phyloP scores from a whole-genome alignment of 768 basidiomycete species.

The Amanita brunnescens region DNA sequence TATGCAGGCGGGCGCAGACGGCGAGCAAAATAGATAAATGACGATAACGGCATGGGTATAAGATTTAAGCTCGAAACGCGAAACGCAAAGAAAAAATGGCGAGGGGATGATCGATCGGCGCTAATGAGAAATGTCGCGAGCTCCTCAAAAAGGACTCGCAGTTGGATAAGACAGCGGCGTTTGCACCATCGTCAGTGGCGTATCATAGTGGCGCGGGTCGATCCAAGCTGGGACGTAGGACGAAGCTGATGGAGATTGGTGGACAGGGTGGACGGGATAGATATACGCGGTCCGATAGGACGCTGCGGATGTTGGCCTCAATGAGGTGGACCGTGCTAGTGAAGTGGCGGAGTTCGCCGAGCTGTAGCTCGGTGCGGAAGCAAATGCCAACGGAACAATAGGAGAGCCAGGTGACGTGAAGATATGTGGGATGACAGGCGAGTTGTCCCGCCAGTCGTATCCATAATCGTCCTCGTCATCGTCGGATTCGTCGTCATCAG shows the following conservation, averaged over 20 bases:
- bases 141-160: not conserved
- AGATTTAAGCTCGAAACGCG: too few species aligned
- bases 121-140: too few species aligned
- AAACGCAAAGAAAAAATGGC: not conserved
- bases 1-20: too few species aligned
- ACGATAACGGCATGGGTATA: not conserved
- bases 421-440: constrained; percentile 15
- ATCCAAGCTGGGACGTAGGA: constrained; percentile 26
- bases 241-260: constrained; percentile 10
- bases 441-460: constrained; percentile 19
- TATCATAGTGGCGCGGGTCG: constrained; percentile 11
- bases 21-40: too few species aligned
- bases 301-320: not conserved
- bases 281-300: constrained; percentile 19
- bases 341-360: not conserved
- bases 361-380: not conserved
- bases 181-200: constrained; percentile 1
- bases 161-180: constrained; percentile 3
- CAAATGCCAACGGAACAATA: not conserved
- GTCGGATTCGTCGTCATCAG: constrained; percentile 16
- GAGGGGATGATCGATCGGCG: not conserved
- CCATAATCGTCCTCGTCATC: constrained; percentile 19
- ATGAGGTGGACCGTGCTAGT: constrained; percentile 1
- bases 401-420: not conserved
- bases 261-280: constrained; percentile 13